A percentile compares a stretch with the other conserved stretches of the same genome.
Conservation (phyloP, 768 basidiomycete species). For the Boletales sp. region DNA sequence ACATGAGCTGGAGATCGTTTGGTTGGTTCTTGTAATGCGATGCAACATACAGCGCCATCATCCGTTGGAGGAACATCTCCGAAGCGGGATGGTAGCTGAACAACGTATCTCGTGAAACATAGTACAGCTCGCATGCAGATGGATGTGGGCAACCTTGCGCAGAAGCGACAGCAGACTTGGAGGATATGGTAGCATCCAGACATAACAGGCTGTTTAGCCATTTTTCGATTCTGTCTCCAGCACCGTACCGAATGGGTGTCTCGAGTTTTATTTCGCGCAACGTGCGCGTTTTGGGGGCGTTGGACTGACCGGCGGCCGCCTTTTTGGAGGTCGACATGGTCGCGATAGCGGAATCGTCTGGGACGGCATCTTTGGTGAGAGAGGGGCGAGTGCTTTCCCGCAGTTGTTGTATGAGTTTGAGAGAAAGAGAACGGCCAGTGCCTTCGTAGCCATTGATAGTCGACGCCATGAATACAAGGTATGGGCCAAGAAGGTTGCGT, state of each 20-base stretch:
- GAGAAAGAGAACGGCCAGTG: slow-evolving; percentile 95
- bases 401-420: slow-evolving; percentile 96
- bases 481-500: slow-evolving; percentile 89
- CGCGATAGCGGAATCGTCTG: slow-evolving; percentile 36
- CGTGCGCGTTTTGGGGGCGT: slow-evolving; percentile 61
- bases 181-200: slow-evolving; percentile 74
- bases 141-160: slow-evolving; percentile 92
- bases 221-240: slow-evolving; percentile 85
- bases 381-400: slow-evolving; percentile 87
- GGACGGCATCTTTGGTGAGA: slow-evolving; percentile 54
- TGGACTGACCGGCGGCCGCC: slow-evolving; percentile 42
- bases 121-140: slow-evolving; percentile 89
- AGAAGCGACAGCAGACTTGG: slow-evolving; percentile 34
- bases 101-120: slow-evolving; percentile 91
- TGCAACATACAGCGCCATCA: slow-evolving; percentile 98
- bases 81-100: slow-evolving; percentile 97
- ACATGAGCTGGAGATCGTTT: slow-evolving; percentile 96
- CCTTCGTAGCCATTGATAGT: slow-evolving; percentile 99
- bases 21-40: slow-evolving; percentile 99
- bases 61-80: slow-evolving; percentile 95
- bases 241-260: slow-evolving; percentile 88
- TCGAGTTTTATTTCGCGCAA: slow-evolving; percentile 93
- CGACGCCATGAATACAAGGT: slow-evolving; percentile 98
- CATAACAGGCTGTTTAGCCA: slow-evolving; percentile 93
- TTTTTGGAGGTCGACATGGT: slow-evolving; percentile 51